Percentiles rank a stretch among this genome's conserved stretches.
These are phyloP conservation scores for Musa acuminata DNA, from an alignment of 176 grass and related monocot species.

Conservation along the genomic window DNA sequence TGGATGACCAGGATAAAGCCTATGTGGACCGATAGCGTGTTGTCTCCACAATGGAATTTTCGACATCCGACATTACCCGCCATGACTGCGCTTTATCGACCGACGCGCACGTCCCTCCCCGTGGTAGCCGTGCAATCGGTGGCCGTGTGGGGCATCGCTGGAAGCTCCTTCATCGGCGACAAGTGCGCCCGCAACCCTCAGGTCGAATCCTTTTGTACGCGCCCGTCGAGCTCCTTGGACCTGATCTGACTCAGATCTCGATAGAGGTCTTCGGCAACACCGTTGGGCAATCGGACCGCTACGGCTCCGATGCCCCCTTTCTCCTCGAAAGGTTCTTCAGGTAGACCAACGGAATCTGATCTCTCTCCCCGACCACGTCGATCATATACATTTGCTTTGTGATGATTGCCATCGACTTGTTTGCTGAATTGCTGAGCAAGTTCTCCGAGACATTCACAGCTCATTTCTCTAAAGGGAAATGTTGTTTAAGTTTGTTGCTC, in stretches of 20 bases:
- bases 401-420: not conserved
- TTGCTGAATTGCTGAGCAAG: slow-evolving; percentile 69
- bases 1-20: too few relatives aligned
- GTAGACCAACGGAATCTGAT: not conserved
- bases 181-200: slow-evolving; percentile 36
- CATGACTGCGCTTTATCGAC: too few relatives aligned
- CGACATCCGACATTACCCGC: too few relatives aligned
- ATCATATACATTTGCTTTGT: slow-evolving; percentile 18
- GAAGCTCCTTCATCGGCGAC: slow-evolving; percentile 64
- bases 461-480: slow-evolving; percentile 73
- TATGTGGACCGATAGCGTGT: not conserved
- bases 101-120: not conserved
- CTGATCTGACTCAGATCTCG: slow-evolving; percentile 54
- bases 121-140: slow-evolving; percentile 47
- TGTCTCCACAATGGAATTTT: too few relatives aligned
- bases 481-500: slow-evolving; percentile 62
- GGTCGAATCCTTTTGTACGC: too few relatives aligned
- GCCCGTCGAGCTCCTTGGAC: too few relatives aligned
- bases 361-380: not conserved
- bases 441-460: slow-evolving; percentile 87
- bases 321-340: slow-evolving; percentile 80
- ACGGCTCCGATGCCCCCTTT: slow-evolving; percentile 69
- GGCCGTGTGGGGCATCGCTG: slow-evolving; percentile 57
- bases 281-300: slow-evolving; percentile 85
- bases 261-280: slow-evolving; percentile 61